phyloP scores from a whole-genome alignment of 2,329 filamentous ascomycete species.

The Arthroderma uncinatum region DNA sequence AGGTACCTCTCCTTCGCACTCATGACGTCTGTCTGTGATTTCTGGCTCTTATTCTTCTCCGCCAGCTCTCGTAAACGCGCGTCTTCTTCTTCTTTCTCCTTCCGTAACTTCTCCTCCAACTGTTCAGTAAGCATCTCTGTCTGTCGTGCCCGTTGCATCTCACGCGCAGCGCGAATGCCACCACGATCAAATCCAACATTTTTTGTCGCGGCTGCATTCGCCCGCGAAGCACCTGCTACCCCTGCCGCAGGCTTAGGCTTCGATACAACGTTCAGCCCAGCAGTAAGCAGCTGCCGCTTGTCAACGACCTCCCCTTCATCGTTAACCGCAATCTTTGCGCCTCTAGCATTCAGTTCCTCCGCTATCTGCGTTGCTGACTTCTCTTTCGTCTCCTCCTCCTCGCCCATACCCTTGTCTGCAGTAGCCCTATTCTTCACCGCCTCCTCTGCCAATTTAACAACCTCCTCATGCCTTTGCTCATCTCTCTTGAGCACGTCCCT shows the following conservation, averaged over 20 bases:
- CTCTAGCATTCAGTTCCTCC: constrained; percentile 41
- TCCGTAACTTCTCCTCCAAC: constrained; percentile 45
- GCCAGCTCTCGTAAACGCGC: constrained; percentile 43
- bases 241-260: constrained; percentile 37
- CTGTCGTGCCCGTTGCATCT: constrained; percentile 43
- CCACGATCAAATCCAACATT: constrained; percentile 17
- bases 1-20: constrained; percentile 53
- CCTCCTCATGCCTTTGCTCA: constrained; percentile 47
- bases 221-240: constrained; percentile 2
- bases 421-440: constrained; percentile 23
- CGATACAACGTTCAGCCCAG: constrained; percentile 50
- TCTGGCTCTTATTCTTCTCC: constrained; percentile 47
- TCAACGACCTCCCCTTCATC: constrained; percentile 56
- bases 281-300: constrained; percentile 50
- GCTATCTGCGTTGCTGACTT: constrained; percentile 45
- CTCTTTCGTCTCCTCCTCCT: constrained; percentile 24
- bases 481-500: constrained; percentile 48
- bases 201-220: constrained; percentile 13
- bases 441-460: constrained; percentile 44
- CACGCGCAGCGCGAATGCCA: constrained; percentile 29
- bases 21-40: constrained; percentile 47
- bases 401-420: constrained; percentile 23
- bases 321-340: constrained; percentile 47
- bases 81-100: constrained; percentile 47
- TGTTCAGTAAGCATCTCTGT: constrained; percentile 51